Base-by-base conservation (phyloP, 192 early-diverging fungal species). In the Coemansia sp. region DNA sequence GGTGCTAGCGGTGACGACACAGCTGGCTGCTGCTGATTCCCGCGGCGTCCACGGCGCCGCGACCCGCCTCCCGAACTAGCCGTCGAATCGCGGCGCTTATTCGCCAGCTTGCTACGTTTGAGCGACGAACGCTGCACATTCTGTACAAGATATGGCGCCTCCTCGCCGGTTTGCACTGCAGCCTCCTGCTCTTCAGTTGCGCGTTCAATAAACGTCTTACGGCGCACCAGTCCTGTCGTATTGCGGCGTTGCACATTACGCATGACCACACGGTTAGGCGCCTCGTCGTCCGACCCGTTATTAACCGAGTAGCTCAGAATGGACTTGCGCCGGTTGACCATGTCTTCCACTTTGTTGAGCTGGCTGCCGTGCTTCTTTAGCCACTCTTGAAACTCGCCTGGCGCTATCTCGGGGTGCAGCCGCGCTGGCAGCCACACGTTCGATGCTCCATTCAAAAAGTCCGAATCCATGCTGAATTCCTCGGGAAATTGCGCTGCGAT, bases 341-440 rank as follows among this genome's bases (percentile, higher is more conserved):
- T 21, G 58, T 79, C 75, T 29, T 79, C 73, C 45, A 70, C 62
- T 22, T 68, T 72, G 55, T 62, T 73, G 17, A 83, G 65, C 61
- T 72, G 66, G 60, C 68, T 74, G 27, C 76, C 75, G 51, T 82
- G 83, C 58, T 75, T 66, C 35, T 75, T 68, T 15, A 84, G 57
- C 83, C 78, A 82, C 61, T 72, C 75, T 55, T 77, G 75, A 64
- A 82, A 84, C 68, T 84, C 83, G 24, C 72, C 73, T 0, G 84
- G 84, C 9, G 84, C 84, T 53, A 85, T 78, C 65, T 85, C 84
- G 1, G 84, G 84, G 24, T 85, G 84, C 54, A 83, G 55, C 37
- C 77, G 68, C n/a, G 84, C 84, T n/a, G 84, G 84, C 10, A 85
- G 73, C 84, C 84, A 85, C 21, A 85, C 73, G 38, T 82, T 75